These are phyloP conservation scores for Nakazawaea laoshanensis DNA, from an alignment of 805 yeast genomes.

Conservation along the genomic window DNA sequence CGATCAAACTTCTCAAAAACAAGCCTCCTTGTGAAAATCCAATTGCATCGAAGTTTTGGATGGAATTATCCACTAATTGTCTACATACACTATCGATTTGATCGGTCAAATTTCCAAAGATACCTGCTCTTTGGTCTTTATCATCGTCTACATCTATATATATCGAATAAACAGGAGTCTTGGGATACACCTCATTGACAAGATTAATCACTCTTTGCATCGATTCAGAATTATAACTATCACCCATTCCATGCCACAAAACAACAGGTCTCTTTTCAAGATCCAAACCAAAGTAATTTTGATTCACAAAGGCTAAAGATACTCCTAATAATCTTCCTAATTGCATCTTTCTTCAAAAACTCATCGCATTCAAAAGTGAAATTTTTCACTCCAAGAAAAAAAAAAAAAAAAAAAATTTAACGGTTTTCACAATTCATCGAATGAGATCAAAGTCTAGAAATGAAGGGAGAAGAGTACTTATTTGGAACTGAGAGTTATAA, in stretches of 20 bases:
- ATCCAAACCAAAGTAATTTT: neutral
- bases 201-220: conserved; percentile 37
- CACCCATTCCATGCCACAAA: conserved; percentile 84
- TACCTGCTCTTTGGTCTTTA: conserved; percentile 44
- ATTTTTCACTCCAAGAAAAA: no score
- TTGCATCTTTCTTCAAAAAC: no score
- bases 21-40: conserved; percentile 85
- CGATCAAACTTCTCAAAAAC: conserved; percentile 60
- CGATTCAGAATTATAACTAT: conserved; percentile 54
- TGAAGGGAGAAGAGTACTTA: conserved; percentile 8
- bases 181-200: conserved; percentile 39
- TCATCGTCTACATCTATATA: conserved; percentile 38
- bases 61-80: conserved; percentile 35
- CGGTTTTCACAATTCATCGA: no score
- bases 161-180: conserved; percentile 43
- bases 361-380: no score
- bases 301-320: no score
- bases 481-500: conserved; percentile 12
- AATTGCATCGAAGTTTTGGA: conserved; percentile 58
- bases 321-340: no score
- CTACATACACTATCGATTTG: conserved; percentile 51
- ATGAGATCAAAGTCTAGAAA: neutral
- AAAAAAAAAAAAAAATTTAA: no score
- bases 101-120: conserved; percentile 51
- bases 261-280: conserved; percentile 38